These are phyloP conservation scores for Garcia nutans DNA, from an alignment of 345 rosid genomes.

Conservation along the genomic window DNA sequence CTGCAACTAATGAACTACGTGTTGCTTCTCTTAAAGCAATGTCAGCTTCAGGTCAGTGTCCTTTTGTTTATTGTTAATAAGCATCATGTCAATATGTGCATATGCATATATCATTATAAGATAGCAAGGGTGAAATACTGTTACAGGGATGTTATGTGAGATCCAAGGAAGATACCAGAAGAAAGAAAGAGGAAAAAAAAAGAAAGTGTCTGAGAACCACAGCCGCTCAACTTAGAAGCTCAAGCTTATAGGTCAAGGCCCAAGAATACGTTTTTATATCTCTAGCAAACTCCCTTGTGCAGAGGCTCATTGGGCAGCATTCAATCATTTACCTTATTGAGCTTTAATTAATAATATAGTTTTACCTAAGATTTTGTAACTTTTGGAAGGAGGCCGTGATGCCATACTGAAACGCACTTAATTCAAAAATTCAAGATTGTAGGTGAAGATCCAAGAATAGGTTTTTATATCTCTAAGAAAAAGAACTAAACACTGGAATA, in stretches of 20 bases:
- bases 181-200: neutral
- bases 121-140: neutral
- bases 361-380: neutral
- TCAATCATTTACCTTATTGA: neutral
- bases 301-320: neutral
- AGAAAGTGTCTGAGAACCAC: neutral
- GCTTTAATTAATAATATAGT: neutral
- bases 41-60: constrained; percentile 73
- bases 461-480: neutral
- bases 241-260: neutral
- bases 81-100: neutral
- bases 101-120: neutral
- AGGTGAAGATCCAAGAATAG: neutral
- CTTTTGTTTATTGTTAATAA: constrained; percentile 14
- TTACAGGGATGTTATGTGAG: neutral
- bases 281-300: neutral
- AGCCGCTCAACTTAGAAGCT: neutral
- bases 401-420: neutral
- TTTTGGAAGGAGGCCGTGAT: neutral
- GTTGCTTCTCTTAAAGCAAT: constrained; percentile 73
- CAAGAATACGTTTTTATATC: neutral
- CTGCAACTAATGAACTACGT: constrained; percentile 70
- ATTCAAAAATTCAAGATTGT: neutral
- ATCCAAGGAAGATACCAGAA: neutral
- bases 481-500: neutral